Conservation (phyloP, 106 monocot genomes). For the Dioscorea dumetorum region DNA sequence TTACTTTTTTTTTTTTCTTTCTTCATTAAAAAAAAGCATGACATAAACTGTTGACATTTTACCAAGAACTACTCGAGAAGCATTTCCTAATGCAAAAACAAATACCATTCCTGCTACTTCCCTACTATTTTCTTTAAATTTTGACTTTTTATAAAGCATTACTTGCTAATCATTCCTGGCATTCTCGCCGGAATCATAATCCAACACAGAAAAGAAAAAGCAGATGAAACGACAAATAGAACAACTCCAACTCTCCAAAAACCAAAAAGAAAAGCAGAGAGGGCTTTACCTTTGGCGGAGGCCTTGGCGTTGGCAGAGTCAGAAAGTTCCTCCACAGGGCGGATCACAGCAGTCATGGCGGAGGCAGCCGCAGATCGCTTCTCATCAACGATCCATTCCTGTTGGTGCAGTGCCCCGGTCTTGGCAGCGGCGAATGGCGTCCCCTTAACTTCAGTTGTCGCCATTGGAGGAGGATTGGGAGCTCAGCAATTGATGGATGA, state of each 20-base stretch:
- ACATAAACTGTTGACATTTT: too few relatives aligned
- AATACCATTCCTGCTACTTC: too few relatives aligned
- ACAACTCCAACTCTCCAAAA: constrained; percentile 3
- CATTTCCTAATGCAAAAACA: too few relatives aligned
- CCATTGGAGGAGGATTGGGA: constrained; percentile 88
- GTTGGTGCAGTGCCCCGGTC: background rate
- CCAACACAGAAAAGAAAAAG: background rate
- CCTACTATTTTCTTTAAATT: background rate
- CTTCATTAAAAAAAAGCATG: too few relatives aligned
- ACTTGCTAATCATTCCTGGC: background rate
- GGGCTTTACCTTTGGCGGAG: constrained; percentile 16
- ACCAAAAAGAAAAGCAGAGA: constrained; percentile 5
- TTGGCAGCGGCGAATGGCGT: constrained; percentile 42
- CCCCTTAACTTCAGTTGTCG: constrained; percentile 94
- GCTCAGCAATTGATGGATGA: constrained; percentile 31
- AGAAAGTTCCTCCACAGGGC: constrained; percentile 34
- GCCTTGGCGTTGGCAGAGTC: constrained; percentile 30
- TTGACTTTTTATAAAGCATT: background rate
- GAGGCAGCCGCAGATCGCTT: constrained; percentile 8
- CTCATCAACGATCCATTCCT: constrained; percentile 17
- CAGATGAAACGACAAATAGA: background rate
- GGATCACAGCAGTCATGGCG: constrained; percentile 31
- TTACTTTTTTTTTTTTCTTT: too few relatives aligned
- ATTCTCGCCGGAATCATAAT: background rate
- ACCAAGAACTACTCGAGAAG: too few relatives aligned